Conservation (phyloP, 805 yeast species). For the Candida broadrunensis region DNA sequence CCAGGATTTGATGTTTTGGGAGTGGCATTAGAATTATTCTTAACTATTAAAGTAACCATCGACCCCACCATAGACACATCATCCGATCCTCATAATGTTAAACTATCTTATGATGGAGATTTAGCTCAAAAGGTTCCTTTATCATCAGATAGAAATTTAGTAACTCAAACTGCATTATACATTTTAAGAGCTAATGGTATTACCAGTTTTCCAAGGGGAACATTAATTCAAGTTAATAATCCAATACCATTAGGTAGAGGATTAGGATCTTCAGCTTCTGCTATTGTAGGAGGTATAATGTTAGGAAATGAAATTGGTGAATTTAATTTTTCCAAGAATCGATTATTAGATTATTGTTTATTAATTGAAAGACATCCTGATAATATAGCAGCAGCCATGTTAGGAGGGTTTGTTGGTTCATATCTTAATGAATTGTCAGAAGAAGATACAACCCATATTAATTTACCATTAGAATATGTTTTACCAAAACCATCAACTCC, state of each 20-base stretch:
- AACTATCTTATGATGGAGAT: constrained; percentile 69
- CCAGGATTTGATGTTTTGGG: constrained; percentile 98
- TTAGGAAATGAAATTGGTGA: constrained; percentile 83
- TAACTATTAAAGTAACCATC: constrained; percentile 66
- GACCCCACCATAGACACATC: constrained; percentile 51
- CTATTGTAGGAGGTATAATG: constrained; percentile 95
- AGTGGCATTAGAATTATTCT: constrained; percentile 73
- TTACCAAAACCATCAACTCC: constrained; percentile 72
- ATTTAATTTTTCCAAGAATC: constrained; percentile 66
- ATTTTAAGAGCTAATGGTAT: constrained; percentile 82
- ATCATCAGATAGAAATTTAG: constrained; percentile 72
- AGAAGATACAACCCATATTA: constrained; percentile 62
- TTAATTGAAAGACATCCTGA: constrained; percentile 99
- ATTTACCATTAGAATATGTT: constrained; percentile 81
- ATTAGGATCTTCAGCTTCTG: constrained; percentile 96
- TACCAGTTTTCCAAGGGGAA: constrained; percentile 77
- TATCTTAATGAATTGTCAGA: constrained; percentile 77
- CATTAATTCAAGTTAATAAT: constrained; percentile 74
- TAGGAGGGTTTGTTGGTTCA: constrained; percentile 98
- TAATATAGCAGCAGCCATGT: constrained; percentile 97
- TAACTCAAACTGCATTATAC: constrained; percentile 90
- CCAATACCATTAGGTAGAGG: constrained; percentile 98
- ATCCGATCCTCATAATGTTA: constrained; percentile 65
- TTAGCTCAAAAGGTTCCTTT: constrained; percentile 82
- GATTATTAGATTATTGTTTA: constrained; percentile 90